A percentile compares a stretch with the other conserved stretches of the same genome.
These are phyloP conservation scores for Aspergillus eucalypticola DNA, from an alignment of 2,329 filamentous ascomycete genomes.

Conservation along the genomic window DNA sequence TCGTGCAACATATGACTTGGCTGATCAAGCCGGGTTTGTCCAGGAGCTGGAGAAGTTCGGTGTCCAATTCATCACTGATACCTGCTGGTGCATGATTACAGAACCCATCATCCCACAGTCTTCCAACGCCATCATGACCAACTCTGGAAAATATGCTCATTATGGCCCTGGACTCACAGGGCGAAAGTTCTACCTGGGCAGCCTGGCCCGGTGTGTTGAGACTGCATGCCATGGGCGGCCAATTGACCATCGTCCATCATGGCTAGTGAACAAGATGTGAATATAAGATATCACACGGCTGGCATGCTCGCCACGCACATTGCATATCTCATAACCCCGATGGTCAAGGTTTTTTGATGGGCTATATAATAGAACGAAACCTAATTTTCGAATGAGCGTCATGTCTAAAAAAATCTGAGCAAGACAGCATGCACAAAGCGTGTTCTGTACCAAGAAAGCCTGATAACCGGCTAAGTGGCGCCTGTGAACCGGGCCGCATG, in stretches of 20 bases:
- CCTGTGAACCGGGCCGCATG: too few species aligned
- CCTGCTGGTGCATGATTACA: constrained; percentile 51
- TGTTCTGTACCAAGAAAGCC: too few species aligned
- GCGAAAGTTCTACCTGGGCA: constrained; percentile 28
- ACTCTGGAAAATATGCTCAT: constrained; percentile 52
- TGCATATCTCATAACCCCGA: too few species aligned
- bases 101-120: constrained; percentile 40
- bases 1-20: constrained; percentile 21
- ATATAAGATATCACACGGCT: too few species aligned
- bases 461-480: too few species aligned
- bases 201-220: constrained; percentile 27
- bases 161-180: constrained; percentile 35
- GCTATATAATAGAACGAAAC: too few species aligned
- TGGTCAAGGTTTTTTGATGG: too few species aligned
- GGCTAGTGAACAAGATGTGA: too few species aligned
- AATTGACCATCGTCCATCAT: not conserved
- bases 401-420: rapidly evolving
- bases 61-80: constrained; percentile 45
- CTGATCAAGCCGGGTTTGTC: constrained; percentile 32
- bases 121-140: constrained; percentile 43
- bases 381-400: too few species aligned
- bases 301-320: not conserved
- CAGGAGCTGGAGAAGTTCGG: constrained; percentile 40
- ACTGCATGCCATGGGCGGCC: constrained; percentile 20
- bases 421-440: too few species aligned